These are phyloP conservation scores for Lasiosphaeria ovina DNA, from an alignment of 495 filamentous ascomycete genomes.

Conservation along the genomic window DNA sequence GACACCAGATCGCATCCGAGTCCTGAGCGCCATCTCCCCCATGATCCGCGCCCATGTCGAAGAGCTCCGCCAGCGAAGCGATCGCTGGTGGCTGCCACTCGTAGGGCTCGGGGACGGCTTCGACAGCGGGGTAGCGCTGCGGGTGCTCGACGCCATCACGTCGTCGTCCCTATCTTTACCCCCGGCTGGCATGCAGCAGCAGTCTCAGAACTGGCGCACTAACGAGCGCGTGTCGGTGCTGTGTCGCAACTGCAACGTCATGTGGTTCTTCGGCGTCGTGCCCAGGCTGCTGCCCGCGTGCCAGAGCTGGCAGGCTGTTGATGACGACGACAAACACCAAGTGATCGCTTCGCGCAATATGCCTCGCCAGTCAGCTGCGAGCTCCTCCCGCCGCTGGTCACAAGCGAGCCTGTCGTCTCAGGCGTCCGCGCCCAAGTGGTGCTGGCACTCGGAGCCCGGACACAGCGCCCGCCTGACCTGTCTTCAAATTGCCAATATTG, in stretches of 20 bases:
- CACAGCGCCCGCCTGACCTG: not conserved
- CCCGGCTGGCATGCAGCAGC: too few species aligned
- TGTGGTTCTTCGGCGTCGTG: conserved; percentile 14
- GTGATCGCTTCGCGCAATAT: not conserved
- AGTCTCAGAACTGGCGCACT: too few species aligned
- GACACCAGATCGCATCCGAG: not conserved
- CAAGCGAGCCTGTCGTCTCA: not conserved
- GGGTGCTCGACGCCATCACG: conserved; percentile 5
- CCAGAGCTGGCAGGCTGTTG: conserved; percentile 4
- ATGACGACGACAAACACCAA: conserved; percentile 5
- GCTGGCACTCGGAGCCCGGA: not conserved
- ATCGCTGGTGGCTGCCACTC: not conserved
- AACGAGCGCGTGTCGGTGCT: not conserved
- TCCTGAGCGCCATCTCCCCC: conserved; percentile 7
- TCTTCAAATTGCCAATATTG: conserved; percentile 13
- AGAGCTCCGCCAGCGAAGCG: not conserved
- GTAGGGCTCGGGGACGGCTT: conserved; percentile 4
- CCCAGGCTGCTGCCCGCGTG: conserved; percentile 6
- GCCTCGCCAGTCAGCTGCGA: not conserved
- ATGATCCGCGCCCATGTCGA: conserved; percentile 4
- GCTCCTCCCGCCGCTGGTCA: not conserved
- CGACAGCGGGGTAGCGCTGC: not conserved
- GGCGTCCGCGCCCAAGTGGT: not conserved
- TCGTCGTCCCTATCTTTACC: not conserved
- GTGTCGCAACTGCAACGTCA: conserved; percentile 7